Evolutionary conservation across 2,329 filamentous ascomycete genomes (phyloP), one percentile per base, ranked within the genome.

Genomic region (Aspergillus glaucus): DNA sequence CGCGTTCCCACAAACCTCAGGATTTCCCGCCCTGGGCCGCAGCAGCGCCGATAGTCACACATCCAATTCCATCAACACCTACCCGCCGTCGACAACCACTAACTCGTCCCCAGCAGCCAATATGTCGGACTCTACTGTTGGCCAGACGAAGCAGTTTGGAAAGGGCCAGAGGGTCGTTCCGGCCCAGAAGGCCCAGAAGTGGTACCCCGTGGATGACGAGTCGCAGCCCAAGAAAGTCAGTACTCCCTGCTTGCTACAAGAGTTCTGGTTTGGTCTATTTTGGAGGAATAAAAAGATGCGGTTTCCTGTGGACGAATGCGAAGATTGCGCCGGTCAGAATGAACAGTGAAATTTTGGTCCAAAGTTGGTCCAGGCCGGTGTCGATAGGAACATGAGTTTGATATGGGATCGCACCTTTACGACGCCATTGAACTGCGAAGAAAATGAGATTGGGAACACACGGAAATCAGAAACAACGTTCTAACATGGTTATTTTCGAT

Each of bases 201-300:
- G 92, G 89, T 98, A 98, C 81, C 88, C 90, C 75, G 88, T 89
- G 73, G 87, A 94, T 76, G 92, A 96, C 77, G 87, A 92, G 72
- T 73, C 82, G 74, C 79, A 86, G 78, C 82, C 84, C 70, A 95
- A 91, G 85, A 92, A 94, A 88, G 93, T 98, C 84, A 82, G 90
- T 87, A 66, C 57, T 58, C 56, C 55, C 60, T 53, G 51, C 5
- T 30, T 53, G 48, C 52, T 51, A 48, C 49, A 55, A 53, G 47
- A 28, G 53, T 46, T 49, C 50, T 55, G 49, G 57, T 12, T 26
- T 26, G 22, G 42, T 10, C 21, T 32, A 17, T 36, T 22, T 45
- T 28, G 30, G 8, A 24, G 24, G 60, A 53, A 54, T 44, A 51
- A 52, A 54, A 30, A 30, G 51, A 59, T 62, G 60, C 26, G 57